Evolutionary conservation across 1,139 yeast genomes (phyloP), one percentile per base, ranked within the genome.

Genomic region (Kodamaea plutei): DNA sequence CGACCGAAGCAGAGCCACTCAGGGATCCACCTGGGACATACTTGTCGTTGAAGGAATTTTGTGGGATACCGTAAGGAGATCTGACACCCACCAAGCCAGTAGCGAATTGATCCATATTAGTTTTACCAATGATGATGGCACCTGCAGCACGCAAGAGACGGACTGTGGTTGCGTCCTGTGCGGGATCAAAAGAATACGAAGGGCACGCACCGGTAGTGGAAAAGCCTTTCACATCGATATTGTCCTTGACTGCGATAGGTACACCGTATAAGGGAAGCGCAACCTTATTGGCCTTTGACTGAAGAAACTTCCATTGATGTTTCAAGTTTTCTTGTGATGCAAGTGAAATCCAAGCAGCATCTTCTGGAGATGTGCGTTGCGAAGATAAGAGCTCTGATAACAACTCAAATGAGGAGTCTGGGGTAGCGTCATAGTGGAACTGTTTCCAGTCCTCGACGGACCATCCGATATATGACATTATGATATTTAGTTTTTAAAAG

Each of bases 141-240:
- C 97, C 97, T 17, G 88, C 84, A 12, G 69, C 72, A 55, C 87
- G 75, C 46, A 89, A 69, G 19, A 79, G 61, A 15, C 62, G 56
- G 8, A 88, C 96, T 6, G 83, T 73, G 12, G 84, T 75, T 25
- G 96, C 78, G 52, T 89, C 96, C 34, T 65, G 64, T 24, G 59
- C 54, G 2, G 97, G 89, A 2, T 51, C 41, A 59, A 79, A 88
- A 16, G 76, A 67, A 52, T 69, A 89, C 1, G 91, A 71, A 0
- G 96, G 96, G 54, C 97, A 91, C 3, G 96, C 97, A 8, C 95
- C 97, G 1, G 98, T 89, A 7, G 98, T 91, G 21, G 74, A 68
- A 44, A 85, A 75, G 3, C 84, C 87, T 43, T 72, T 74, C 18
- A 75, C 96, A 51, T 91, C 97, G 38, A 91, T 91, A 55, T 91